These are phyloP conservation scores for Asterochloris sp. DNA, from an alignment of 139 green algal species.

Conservation along the genomic window DNA sequence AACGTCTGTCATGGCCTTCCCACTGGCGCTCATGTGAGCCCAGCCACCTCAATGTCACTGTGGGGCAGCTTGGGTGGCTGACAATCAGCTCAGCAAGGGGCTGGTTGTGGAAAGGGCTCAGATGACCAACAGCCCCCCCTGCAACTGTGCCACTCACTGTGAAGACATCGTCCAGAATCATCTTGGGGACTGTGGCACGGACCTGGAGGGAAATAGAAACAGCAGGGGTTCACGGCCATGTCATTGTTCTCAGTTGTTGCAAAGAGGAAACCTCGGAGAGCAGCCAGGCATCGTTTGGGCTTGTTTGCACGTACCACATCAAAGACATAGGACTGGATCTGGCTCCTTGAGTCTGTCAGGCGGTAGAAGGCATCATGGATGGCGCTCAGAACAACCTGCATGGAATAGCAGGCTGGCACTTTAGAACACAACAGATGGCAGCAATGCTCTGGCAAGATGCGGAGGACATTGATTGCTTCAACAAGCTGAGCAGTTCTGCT, in stretches of 20 bases:
- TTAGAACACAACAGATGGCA: neutral
- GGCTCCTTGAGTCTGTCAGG: constrained; percentile 49
- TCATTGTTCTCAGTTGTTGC: neutral
- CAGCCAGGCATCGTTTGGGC: constrained; percentile 61
- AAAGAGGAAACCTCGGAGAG: neutral
- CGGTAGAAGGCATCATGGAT: constrained; percentile 85
- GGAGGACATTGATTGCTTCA: neutral
- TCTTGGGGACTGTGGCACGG: constrained; percentile 19
- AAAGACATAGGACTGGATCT: constrained; percentile 54
- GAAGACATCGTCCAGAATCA: constrained; percentile 29
- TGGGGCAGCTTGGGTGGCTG: too few relatives aligned
- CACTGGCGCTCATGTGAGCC: too few relatives aligned
- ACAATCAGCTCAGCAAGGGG: too few relatives aligned
- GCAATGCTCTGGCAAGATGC: neutral
- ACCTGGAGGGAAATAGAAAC: neutral
- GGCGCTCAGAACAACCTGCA: constrained; percentile 42
- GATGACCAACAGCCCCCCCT: too few relatives aligned
- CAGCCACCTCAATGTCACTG: too few relatives aligned
- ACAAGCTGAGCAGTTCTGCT: neutral
- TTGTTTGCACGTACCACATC: constrained; percentile 54
- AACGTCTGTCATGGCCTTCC: too few relatives aligned
- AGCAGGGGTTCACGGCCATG: too few relatives aligned
- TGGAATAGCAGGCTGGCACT: neutral
- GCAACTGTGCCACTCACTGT: neutral
- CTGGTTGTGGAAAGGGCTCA: too few relatives aligned